A percentile compares a stretch with the other conserved stretches of the same genome.
phyloP scores from a whole-genome alignment of 2,329 filamentous ascomycete species.

The Gaeumannomyces tritici region DNA sequence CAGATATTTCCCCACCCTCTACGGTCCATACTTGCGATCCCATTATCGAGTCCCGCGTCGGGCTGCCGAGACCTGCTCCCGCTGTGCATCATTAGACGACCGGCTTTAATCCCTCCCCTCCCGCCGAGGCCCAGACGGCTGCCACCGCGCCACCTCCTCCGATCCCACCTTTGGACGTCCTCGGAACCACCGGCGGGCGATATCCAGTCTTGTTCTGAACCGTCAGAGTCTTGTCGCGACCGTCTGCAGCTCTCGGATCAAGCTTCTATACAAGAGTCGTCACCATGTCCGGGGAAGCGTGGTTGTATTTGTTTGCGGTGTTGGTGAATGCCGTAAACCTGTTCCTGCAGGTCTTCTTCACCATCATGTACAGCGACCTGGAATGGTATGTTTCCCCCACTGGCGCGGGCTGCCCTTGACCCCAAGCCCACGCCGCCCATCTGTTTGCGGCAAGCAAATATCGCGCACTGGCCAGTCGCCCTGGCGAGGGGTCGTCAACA shows the following conservation, averaged over 20 bases:
- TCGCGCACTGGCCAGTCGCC: not conserved
- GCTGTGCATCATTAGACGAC: not conserved
- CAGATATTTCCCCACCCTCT: not conserved
- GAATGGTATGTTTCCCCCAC: constrained; percentile 67
- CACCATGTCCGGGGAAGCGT: constrained; percentile 91
- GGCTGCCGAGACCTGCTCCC: not conserved
- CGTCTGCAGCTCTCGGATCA: not conserved
- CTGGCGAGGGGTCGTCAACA: not conserved
- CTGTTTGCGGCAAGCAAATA: not conserved
- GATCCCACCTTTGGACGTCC: no score
- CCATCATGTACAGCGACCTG: constrained; percentile 99
- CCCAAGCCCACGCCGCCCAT: not conserved
- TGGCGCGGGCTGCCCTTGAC: not conserved
- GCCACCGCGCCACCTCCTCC: not conserved
- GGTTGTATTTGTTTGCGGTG: constrained; percentile 95
- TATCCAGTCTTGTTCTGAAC: not conserved
- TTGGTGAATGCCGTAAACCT: constrained; percentile 99
- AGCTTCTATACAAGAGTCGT: constrained; percentile 4
- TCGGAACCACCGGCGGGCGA: not conserved
- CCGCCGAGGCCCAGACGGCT: not conserved
- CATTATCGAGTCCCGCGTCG: not conserved
- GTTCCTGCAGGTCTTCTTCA: constrained; percentile 99
- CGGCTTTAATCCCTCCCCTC: not conserved
- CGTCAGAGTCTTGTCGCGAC: not conserved
- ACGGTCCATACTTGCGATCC: not conserved